These are phyloP conservation scores for Wickerhamiella azymoides DNA, from an alignment of 805 yeast genomes.

Conservation along the genomic window DNA sequence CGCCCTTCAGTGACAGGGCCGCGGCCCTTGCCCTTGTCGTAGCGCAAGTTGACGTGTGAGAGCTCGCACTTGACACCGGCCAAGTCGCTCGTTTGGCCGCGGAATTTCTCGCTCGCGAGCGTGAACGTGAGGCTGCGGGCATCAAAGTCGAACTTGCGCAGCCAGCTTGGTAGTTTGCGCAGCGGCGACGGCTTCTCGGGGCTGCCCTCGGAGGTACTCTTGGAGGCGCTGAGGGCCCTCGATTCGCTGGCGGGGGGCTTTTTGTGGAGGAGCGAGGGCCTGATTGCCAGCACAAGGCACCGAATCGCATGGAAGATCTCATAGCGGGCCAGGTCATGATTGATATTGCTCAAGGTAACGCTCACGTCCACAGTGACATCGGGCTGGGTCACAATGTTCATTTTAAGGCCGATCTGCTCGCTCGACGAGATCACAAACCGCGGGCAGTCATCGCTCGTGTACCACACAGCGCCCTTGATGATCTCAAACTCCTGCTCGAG, in stretches of 20 bases:
- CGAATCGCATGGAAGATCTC: constrained; percentile 25
- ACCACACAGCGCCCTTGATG: constrained; percentile 17
- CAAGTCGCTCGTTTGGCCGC: constrained; percentile 14
- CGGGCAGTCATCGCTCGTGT: constrained; percentile 20
- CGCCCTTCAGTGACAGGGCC: constrained; percentile 16
- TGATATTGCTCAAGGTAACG: constrained; percentile 19
- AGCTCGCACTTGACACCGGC: constrained; percentile 15
- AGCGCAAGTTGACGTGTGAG: constrained; percentile 7
- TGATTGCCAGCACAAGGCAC: constrained; percentile 9
- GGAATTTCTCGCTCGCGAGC: constrained; percentile 18
- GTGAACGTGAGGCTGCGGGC: constrained; percentile 10
- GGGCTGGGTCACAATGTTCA: constrained; percentile 22
- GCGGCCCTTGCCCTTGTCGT: constrained; percentile 8
- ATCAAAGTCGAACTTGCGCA: constrained; percentile 9
- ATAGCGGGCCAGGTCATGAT: constrained; percentile 20
- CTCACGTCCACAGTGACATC: constrained; percentile 17
- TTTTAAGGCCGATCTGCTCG: constrained; percentile 16
- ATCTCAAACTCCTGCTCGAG: constrained; percentile 13
- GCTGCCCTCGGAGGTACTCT: no score
- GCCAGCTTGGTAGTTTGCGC: constrained; percentile 18
- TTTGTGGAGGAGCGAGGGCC: not conserved
- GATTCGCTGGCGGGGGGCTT: not conserved
- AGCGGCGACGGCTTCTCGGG: constrained; percentile 8
- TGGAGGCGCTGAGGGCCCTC: no score
- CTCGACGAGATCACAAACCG: constrained; percentile 20